Conservation (phyloP, 2,329 filamentous ascomycete genomes). For the Trichoderma guizhouense region DNA sequence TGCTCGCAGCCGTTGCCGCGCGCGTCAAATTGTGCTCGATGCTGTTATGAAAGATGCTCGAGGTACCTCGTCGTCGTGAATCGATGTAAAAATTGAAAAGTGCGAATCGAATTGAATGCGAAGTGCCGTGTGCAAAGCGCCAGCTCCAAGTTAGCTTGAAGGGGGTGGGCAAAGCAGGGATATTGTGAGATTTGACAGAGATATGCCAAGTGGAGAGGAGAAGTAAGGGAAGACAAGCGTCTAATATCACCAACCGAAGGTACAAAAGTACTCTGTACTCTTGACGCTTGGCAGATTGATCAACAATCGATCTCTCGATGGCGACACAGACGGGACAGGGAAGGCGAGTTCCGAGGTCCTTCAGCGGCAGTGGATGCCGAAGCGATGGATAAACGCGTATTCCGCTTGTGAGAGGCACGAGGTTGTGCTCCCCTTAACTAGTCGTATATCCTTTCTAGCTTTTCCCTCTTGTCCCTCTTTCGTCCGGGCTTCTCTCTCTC, state of each 20-base stretch:
- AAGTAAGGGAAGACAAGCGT: not conserved
- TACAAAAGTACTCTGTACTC: not conserved
- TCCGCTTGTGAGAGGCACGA: not conserved
- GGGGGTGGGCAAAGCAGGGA: not conserved
- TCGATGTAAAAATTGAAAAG: not conserved
- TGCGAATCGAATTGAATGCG: not conserved
- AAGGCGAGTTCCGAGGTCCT: constrained; percentile 7
- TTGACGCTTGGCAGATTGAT: not conserved
- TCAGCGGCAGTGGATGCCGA: constrained; percentile 10
- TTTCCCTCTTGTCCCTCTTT: not conserved
- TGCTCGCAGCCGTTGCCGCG: constrained; percentile 18
- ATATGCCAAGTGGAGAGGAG: not conserved
- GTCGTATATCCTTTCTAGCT: not conserved
- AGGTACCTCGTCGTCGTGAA: not conserved
- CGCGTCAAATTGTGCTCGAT: not conserved
- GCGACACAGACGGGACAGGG: constrained; percentile 4
- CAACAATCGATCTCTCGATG: constrained; percentile 15
- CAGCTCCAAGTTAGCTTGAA: not conserved
- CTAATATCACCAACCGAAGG: not conserved
- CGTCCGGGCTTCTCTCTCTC: not conserved
- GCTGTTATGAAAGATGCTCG: not conserved
- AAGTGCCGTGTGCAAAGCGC: not conserved
- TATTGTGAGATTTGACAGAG: not conserved
- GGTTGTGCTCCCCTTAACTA: constrained; percentile 4
- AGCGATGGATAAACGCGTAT: constrained; percentile 14